Evolutionary conservation across 2,329 filamentous ascomycete genomes (phyloP).

Genomic region (Emericellopsis atlantica): DNA sequence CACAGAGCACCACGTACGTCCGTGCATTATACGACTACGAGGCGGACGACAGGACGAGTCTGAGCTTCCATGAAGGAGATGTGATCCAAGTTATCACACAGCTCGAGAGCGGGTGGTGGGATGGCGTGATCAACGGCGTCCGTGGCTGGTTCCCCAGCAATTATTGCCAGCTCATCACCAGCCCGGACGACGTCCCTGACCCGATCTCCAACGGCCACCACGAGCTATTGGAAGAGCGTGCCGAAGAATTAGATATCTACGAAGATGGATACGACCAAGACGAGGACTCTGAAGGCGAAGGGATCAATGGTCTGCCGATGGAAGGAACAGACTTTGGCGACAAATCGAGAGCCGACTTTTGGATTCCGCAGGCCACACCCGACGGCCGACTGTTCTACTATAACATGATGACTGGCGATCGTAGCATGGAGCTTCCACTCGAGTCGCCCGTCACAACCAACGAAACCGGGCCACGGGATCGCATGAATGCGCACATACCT

Average conservation of each 20-base stretch:
- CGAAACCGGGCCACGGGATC: slow-evolving; percentile 78
- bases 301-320: slow-evolving; percentile 48
- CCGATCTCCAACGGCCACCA: slow-evolving; percentile 40
- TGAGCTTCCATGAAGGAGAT: slow-evolving; percentile 94
- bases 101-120: slow-evolving; percentile 98
- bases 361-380: slow-evolving; percentile 93
- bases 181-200: slow-evolving; percentile 60
- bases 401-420: slow-evolving; percentile 93
- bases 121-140: slow-evolving; percentile 92
- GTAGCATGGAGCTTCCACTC: slow-evolving; percentile 85
- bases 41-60: slow-evolving; percentile 88
- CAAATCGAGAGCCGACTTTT: slow-evolving; percentile 86
- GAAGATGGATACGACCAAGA: slow-evolving; percentile 56
- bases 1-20: slow-evolving; percentile 70
- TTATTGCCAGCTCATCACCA: slow-evolving; percentile 81
- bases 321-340: slow-evolving; percentile 51
- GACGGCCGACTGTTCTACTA: slow-evolving; percentile 94
- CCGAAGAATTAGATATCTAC: slow-evolving; percentile 51
- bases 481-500: slow-evolving; percentile 77
- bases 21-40: slow-evolving; percentile 96
- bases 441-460: slow-evolving; percentile 73
- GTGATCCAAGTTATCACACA: slow-evolving; percentile 98
- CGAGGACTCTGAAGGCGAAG: slow-evolving; percentile 49
- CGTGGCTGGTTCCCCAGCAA: slow-evolving; percentile 99
- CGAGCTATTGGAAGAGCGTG: slow-evolving; percentile 47